Evolutionary conservation across 129 eudicot species (phyloP), one percentile per base, ranked within the genome.

Genomic region (Helichrysum umbraculigerum): DNA sequence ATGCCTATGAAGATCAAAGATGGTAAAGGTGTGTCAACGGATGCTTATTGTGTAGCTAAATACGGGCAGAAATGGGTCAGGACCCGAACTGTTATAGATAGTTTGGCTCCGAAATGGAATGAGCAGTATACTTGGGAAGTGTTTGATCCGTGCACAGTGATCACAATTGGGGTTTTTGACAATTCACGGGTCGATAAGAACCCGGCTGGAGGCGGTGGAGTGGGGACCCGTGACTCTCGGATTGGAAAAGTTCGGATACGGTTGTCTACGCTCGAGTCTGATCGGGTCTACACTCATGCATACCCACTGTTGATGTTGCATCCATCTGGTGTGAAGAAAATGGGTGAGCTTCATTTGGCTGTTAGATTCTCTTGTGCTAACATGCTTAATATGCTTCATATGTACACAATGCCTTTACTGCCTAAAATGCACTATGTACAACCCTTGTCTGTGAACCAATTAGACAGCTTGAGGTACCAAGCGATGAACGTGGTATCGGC

Each of bases 51-150:
- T 74, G 98, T 94, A 5, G 98, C 96, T 0, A 94, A 94, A 72
- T 94, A 94, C 32, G 98, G 91, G 63, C 93, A 87, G 78, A 94
- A 94, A 81, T 94, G 98, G 98, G 96, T 94, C 47, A 73, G 98
- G 50, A 91, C 98, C 19, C 78, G 98, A 62, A 94, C 98, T 0
- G 96, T 91, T 47, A 93, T 94, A 4, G 98, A 94, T 72, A 87
- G 90, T 47, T 76, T 94, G 61, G 37, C 84, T 3, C 98, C 98
- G 2, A 91, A 85, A 73, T 94, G 98, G 98, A 94, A 94, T 56
- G 98, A 94, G 90, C 98, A 94, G 83, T 91, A 94, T 80, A 94
- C 98, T 21, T 94, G 98, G 98, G 98, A 94, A 68, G 98, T 94
- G 50, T 91, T 87, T 66, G 98, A 94, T 71, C 98, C 98, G 50